These are phyloP conservation scores for Candida michaelii DNA, from an alignment of 805 yeast species.

Conservation along the genomic window DNA sequence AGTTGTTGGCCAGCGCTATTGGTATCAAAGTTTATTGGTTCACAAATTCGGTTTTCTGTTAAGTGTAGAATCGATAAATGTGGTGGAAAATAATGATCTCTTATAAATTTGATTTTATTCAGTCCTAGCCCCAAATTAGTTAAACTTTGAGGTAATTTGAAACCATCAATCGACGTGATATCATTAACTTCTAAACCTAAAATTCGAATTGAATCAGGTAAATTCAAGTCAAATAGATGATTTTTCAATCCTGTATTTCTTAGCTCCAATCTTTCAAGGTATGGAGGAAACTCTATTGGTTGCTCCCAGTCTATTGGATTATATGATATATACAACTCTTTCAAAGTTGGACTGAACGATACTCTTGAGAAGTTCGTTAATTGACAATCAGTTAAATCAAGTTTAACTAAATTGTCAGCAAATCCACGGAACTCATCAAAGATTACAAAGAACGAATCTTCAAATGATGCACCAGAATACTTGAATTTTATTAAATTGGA, in stretches of 20 bases:
- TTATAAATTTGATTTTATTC: constrained; percentile 14
- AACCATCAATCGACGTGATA: constrained; percentile 16
- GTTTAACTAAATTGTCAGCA: background rate
- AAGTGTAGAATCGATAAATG: constrained; percentile 15
- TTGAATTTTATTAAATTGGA: constrained; percentile 2
- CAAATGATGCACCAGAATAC: background rate
- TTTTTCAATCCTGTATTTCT: constrained; percentile 17
- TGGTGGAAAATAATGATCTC: constrained; percentile 15
- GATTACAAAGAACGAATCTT: background rate
- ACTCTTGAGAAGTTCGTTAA: constrained; percentile 1
- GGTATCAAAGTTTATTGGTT: constrained; percentile 14
- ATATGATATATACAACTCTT: constrained; percentile 16
- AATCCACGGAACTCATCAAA: background rate
- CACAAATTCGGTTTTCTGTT: constrained; percentile 19
- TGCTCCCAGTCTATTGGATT: constrained; percentile 21
- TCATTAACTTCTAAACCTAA: constrained; percentile 21
- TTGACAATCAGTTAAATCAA: constrained; percentile 4
- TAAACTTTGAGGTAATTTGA: constrained; percentile 17
- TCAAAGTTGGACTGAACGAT: constrained; percentile 12
- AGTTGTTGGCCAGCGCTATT: constrained; percentile 16
- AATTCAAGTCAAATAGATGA: constrained; percentile 11
- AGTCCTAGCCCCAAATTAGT: constrained; percentile 19
- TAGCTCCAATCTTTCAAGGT: constrained; percentile 15
- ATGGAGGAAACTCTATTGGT: constrained; percentile 12
- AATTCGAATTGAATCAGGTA: constrained; percentile 17